Base-by-base conservation (phyloP, 441 rosid species). In the Eutrema salsugineum region DNA sequence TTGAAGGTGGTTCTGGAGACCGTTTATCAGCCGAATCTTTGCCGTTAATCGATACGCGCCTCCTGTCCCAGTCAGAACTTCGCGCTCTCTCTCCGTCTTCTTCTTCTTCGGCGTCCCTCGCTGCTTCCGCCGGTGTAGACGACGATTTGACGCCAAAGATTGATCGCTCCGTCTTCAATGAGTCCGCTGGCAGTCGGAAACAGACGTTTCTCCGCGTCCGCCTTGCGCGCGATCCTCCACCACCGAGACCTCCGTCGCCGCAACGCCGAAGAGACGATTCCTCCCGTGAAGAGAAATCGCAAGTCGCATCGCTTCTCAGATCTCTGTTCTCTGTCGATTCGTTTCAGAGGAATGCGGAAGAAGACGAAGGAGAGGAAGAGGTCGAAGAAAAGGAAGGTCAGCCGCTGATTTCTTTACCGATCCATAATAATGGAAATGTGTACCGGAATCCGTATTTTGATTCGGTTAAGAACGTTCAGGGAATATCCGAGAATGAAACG, bases 121-220 rank as follows among this genome's bases (percentile, higher is more conserved):
- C 86, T 66, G 35, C 75, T 60, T 50, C 77, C 63, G 39, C 75
- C 48, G 55, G 71, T 61, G 82, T 73, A 16, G 67, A 79, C 73
- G 95, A 81, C 50, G 73, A 85, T 46, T 63, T 83, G 35, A 86
- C 85, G 48, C 97, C 87, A n/a, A 90, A 83, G 75, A 87, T 94
- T 64, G 99, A 94, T 71, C 94, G 90, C 42, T 85, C 97, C 71
- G 87, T 91, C 66, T 94, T 94, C 86, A 94, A 91, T 50, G 99
- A 94, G 64, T 94, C 97, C 50, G 96, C 99, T 54, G 97, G 97
- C 0, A 88, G 97, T 75, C 91, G 91, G 46, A 91, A 89, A 36
- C 99, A 94, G 71, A 94, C 99, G 50, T 94, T 87, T 86, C 91
- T 81, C 54, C 95, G 93, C 43, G 87, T 94, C 71, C 96, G 93